Percentiles rank a stretch among this genome's conserved stretches.
These are phyloP conservation scores for Cytospora schulzeri DNA, from an alignment of 2,329 filamentous ascomycete genomes.

Conservation along the genomic window DNA sequence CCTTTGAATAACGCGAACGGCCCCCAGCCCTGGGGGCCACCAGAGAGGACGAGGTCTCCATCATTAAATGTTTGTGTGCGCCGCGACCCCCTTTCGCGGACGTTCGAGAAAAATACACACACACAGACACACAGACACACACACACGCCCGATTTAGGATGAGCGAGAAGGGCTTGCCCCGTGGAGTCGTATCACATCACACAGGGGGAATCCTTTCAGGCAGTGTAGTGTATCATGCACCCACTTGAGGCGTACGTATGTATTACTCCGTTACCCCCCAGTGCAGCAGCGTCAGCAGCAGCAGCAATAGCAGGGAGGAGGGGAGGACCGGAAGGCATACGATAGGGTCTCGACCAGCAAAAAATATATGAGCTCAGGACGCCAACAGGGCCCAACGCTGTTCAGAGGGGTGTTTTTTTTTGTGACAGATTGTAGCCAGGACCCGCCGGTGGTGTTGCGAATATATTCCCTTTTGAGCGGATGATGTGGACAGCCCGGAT, in stretches of 20 bases:
- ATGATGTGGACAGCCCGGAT: constrained; percentile 7
- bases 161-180: constrained; percentile 3
- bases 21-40: constrained; percentile 38
- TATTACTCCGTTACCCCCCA: constrained; percentile 18
- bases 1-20: constrained; percentile 61
- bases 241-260: constrained; percentile 5
- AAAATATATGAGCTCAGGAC: constrained; percentile 13
- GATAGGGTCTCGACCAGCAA: constrained; percentile 12
- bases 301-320: constrained; percentile 11
- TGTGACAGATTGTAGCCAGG: constrained; percentile 7
- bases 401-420: neutral
- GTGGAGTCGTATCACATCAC: constrained; percentile 20
- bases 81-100: constrained; percentile 12
- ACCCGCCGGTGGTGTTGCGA: constrained; percentile 21
- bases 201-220: constrained; percentile 11
- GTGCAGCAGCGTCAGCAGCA: no score
- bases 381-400: constrained; percentile 8
- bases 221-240: constrained; percentile 17
- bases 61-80: constrained; percentile 29
- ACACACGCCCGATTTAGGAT: constrained; percentile 12
- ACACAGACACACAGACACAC: no score
- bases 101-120: neutral
- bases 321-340: constrained; percentile 6
- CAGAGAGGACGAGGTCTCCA: constrained; percentile 34
- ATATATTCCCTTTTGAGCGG: constrained; percentile 17